Percentiles rank a stretch among this genome's conserved stretches.
Conservation (phyloP, 2,329 filamentous ascomycete genomes). For the Venturia oleaginea region DNA sequence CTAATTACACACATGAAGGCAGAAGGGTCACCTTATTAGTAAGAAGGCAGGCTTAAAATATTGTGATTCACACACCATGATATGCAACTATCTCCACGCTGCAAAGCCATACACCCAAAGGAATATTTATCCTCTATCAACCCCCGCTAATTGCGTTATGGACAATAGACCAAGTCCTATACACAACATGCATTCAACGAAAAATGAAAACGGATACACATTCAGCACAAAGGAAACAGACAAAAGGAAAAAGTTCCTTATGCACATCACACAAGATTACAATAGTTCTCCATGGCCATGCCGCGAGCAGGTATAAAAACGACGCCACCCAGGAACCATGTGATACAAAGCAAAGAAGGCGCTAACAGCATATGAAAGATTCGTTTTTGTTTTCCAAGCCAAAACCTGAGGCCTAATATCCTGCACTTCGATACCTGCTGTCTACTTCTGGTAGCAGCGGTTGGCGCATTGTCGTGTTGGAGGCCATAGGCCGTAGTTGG, state of each 20-base stretch:
- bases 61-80: background rate
- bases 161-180: background rate
- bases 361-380: slow-evolving; percentile 6
- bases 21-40: too few species aligned
- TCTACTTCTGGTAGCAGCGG: slow-evolving; percentile 11
- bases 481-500: background rate
- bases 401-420: background rate
- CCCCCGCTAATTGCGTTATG: background rate
- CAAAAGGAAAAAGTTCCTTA: background rate
- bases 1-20: too few species aligned
- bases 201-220: background rate
- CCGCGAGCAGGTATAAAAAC: background rate
- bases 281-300: background rate
- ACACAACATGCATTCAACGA: background rate
- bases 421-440: slow-evolving; percentile 2
- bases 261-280: background rate
- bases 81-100: background rate
- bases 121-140: background rate
- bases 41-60: background rate
- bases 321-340: slow-evolving; percentile 1
- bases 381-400: background rate
- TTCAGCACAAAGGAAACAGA: background rate
- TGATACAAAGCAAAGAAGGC: slow-evolving; percentile 2
- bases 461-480: slow-evolving; percentile 9
- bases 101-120: background rate